phyloP scores from a whole-genome alignment of 805 yeast species.

The Kuraishia ogatae region DNA sequence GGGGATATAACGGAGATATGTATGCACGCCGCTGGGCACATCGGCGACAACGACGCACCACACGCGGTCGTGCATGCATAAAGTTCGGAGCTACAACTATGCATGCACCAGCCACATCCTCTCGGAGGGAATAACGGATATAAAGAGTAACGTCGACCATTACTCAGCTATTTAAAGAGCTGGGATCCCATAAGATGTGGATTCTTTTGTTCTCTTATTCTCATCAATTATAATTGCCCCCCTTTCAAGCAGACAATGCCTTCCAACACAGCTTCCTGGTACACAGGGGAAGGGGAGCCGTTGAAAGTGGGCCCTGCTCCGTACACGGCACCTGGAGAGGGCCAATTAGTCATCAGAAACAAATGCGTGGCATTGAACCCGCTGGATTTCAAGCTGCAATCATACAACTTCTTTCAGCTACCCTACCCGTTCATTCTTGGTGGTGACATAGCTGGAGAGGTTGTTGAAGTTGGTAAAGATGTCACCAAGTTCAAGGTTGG shows the following conservation, averaged over 20 bases:
- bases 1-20: background rate
- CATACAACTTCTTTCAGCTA: background rate
- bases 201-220: background rate
- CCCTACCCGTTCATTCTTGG: slow-evolving; percentile 3
- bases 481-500: slow-evolving; percentile 7
- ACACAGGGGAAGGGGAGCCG: background rate
- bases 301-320: background rate
- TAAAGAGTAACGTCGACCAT: background rate
- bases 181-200: background rate
- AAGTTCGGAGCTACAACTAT: background rate
- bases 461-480: slow-evolving; percentile 5
- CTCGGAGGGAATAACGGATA: background rate
- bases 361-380: slow-evolving; percentile 2
- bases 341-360: slow-evolving; percentile 1
- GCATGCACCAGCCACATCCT: too few relatives aligned
- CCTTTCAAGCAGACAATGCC: background rate
- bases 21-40: background rate
- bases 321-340: background rate
- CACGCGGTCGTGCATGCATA: background rate
- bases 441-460: slow-evolving; percentile 6
- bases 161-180: background rate
- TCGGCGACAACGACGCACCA: background rate
- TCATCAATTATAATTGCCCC: too few relatives aligned
- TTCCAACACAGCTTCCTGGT: background rate
- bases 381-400: background rate